A percentile compares a stretch with the other conserved stretches of the same genome.
These are phyloP conservation scores for Isatis tinctoria DNA, from an alignment of 345 rosid species.

Conservation along the genomic window DNA sequence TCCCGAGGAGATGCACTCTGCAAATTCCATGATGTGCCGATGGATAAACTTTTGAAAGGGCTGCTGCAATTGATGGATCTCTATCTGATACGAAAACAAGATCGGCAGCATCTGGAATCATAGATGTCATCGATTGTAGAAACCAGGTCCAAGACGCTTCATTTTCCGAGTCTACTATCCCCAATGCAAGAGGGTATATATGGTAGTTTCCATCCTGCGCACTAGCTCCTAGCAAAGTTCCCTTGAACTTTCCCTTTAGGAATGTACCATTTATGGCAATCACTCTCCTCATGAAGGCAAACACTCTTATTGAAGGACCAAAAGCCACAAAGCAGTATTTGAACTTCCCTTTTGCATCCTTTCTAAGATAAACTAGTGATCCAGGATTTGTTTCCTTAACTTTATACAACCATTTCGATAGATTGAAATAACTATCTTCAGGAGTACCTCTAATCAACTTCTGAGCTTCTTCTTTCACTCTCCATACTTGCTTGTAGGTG, in stretches of 20 bases:
- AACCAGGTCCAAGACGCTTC: not conserved
- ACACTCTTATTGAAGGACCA: not conserved
- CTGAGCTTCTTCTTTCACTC: not conserved
- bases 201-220: not conserved
- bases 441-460: not conserved
- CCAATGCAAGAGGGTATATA: not conserved
- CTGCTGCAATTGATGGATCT: not conserved
- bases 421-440: not conserved
- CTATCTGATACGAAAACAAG: not conserved
- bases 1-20: not conserved
- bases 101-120: not conserved
- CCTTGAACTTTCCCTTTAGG: not conserved
- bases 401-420: not conserved
- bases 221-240: not conserved
- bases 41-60: not conserved
- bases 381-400: not conserved
- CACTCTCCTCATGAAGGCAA: not conserved
- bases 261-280: not conserved
- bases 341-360: not conserved
- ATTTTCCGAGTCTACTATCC: not conserved
- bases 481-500: not conserved
- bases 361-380: not conserved
- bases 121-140: not conserved
- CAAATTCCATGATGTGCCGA: not conserved
- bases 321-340: not conserved